Evolutionary conservation across 257 asterid species (phyloP).

Genomic region (Fraxinus quadrangulata): DNA sequence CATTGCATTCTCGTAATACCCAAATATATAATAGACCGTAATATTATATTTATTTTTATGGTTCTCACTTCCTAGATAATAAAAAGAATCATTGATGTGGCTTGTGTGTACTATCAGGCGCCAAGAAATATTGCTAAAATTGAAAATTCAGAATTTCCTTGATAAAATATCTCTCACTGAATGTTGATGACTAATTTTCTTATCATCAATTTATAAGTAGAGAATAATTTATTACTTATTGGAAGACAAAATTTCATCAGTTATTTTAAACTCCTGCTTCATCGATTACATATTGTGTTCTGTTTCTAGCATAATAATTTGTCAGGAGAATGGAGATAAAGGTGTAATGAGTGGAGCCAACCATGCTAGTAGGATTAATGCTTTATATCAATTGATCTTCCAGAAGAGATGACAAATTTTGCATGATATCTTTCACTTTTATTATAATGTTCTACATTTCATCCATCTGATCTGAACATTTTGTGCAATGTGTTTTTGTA

Average conservation of each 20-base stretch:
- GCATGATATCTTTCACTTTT: neutral
- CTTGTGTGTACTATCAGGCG: neutral
- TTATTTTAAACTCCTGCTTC: neutral
- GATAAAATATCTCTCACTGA: neutral
- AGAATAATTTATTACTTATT: neutral
- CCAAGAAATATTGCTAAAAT: neutral
- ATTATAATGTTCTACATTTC: neutral
- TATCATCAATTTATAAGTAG: neutral
- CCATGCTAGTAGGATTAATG: neutral
- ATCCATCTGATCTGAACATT: neutral
- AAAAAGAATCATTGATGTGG: neutral
- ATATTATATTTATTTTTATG: neutral
- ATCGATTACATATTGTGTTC: neutral
- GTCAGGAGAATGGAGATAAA: neutral
- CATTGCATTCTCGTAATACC: neutral
- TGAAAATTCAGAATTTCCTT: neutral
- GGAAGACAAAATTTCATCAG: neutral
- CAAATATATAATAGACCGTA: neutral
- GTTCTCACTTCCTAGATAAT: neutral
- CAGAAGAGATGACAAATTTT: neutral
- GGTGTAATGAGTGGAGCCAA: neutral
- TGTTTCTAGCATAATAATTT: neutral
- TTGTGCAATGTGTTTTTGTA: neutral
- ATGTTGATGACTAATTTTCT: neutral
- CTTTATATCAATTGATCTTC: neutral